Evolutionary conservation across 371 early-diverging fungal genomes (phyloP).

Genomic region (Syncephalis plumigaleata): DNA sequence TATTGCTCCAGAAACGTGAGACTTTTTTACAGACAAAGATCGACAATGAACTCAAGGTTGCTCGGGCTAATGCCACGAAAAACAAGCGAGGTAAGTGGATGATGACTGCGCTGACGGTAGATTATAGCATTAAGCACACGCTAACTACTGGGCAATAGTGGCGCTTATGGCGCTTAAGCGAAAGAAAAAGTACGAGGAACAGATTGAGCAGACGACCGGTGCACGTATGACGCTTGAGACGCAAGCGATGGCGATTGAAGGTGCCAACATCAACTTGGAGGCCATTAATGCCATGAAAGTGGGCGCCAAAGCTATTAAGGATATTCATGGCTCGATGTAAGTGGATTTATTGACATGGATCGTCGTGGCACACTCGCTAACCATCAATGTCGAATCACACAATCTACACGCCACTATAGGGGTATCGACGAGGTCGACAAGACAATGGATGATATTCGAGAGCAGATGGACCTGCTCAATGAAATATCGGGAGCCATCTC

Average conservation of each 20-base stretch:
- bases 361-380: no score
- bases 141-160: no score
- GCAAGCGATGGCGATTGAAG: conserved; percentile 92
- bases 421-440: conserved; percentile 88
- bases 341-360: no score
- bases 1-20: conserved; percentile 91
- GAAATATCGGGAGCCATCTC: conserved; percentile 90
- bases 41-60: conserved; percentile 72
- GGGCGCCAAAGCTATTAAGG: conserved; percentile 88
- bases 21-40: conserved; percentile 73
- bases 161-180: conserved; percentile 91
- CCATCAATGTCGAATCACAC: no score
- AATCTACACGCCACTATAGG: conserved; percentile 24
- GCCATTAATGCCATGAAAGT: conserved; percentile 90
- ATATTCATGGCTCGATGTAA: conserved; percentile 83
- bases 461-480: conserved; percentile 92
- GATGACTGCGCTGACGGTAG: not conserved
- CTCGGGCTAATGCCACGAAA: conserved; percentile 79
- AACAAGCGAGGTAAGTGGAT: conserved; percentile 64
- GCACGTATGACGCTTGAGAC: conserved; percentile 86
- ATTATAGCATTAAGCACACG: no score
- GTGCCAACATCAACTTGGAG: conserved; percentile 88
- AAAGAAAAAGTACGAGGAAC: conserved; percentile 72
- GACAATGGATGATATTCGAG: conserved; percentile 93
- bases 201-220: conserved; percentile 77